Evolutionary conservation across 2,329 filamentous ascomycete species (phyloP).

Genomic region (Keithomyces neogunnii): DNA sequence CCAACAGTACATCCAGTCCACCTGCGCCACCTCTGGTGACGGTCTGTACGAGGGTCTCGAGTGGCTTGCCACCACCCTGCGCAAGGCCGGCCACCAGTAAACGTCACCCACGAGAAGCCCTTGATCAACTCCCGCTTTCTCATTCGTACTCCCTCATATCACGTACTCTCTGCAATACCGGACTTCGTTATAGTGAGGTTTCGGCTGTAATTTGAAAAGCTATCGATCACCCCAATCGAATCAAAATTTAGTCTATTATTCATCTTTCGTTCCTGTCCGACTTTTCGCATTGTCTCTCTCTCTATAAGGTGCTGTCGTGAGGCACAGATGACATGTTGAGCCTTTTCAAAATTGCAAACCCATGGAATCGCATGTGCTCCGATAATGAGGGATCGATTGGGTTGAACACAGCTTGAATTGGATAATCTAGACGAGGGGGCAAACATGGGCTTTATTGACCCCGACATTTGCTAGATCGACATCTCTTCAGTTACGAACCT

Average conservation of each 20-base stretch:
- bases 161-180: constrained; percentile 30
- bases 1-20: constrained; percentile 92
- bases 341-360: background rate
- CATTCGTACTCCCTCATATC: constrained; percentile 28
- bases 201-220: constrained; percentile 52
- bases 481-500: background rate
- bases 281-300: constrained; percentile 11
- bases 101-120: constrained; percentile 30
- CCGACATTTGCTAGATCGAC: background rate
- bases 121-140: constrained; percentile 23
- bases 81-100: constrained; percentile 63
- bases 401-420: background rate
- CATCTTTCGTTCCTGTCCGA: constrained; percentile 21
- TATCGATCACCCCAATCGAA: constrained; percentile 45
- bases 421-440: background rate
- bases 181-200: constrained; percentile 36
- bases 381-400: background rate
- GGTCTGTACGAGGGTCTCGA: constrained; percentile 99
- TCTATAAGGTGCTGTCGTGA: constrained; percentile 19
- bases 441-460: background rate
- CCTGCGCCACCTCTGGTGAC: constrained; percentile 96
- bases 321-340: constrained; percentile 7
- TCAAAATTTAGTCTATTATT: constrained; percentile 30
- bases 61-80: constrained; percentile 78
- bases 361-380: background rate